Evolutionary conservation across 140 eudicot species (phyloP), one percentile per base, ranked within the genome.

Genomic region (Cichorium intybus): DNA sequence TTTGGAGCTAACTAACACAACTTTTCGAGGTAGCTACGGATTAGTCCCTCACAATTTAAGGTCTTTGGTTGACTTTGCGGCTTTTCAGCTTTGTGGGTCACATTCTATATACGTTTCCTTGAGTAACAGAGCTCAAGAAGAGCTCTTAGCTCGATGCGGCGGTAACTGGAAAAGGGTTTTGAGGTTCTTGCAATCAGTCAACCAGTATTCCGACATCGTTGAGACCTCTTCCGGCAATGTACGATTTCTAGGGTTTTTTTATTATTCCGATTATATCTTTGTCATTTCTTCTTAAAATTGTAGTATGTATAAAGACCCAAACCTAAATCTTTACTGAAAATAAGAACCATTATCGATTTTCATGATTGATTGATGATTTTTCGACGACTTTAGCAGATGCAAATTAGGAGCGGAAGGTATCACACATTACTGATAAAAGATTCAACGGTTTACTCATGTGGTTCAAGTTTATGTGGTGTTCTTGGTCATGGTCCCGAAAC

Each of bases 401-500:
- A 92, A 75, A 92, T 92, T 64, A 88, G 84, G 75, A 77, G 89
- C 8, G 98, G 98, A 60, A 92, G 87, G 58, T 85, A 92, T 81
- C 98, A 92, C 75, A 92, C 98, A 18, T 71, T 92, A 75, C 72
- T 92, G 67, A 75, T 88, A 64, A 83, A 82, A 27, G 87, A 86
- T 75, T 85, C 88, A 22, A 73, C 65, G 11, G 88, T 75, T 20
- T 92, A 88, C 77, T 92, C 98, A 10, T 92, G 96, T 64, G 98
- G 98, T 66, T 88, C 98, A 24, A 82, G 96, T 78, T 71, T 92
- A 66, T 88, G 90, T 71, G 98, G 98, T 59, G 96, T 92, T 76
- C 98, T 92, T 83, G 98, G 98, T 70, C 98, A 88, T 75, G 98
- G 96, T 24, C 87, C 96, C 3, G 96, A 88, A 71, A 83, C 84